Evolutionary conservation across 805 yeast genomes (phyloP).

Genomic region (Candida maesae): DNA sequence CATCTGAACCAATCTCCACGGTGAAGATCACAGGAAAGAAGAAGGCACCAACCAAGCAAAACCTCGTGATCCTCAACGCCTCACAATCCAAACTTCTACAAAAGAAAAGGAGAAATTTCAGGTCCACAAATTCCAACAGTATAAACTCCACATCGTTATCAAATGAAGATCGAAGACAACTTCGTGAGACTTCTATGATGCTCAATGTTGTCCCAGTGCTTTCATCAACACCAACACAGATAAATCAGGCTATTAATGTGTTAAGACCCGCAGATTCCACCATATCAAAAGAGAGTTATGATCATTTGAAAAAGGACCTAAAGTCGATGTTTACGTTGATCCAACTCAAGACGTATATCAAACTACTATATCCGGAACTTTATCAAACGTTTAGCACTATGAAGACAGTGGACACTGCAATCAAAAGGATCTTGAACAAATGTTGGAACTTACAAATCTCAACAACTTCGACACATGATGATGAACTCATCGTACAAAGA

Average conservation of each 20-base stretch:
- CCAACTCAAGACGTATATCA: slow-evolving; percentile 17
- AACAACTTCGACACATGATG: too few species aligned
- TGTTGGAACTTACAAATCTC: slow-evolving; percentile 21
- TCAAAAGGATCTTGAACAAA: slow-evolving; percentile 8
- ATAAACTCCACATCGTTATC: neutral
- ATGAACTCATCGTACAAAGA: slow-evolving; percentile 18
- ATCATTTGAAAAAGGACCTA: slow-evolving; percentile 17
- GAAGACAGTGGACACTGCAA: slow-evolving; percentile 6
- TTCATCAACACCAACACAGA: slow-evolving; percentile 6
- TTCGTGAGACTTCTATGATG: slow-evolving; percentile 10
- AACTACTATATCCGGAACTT: too few species aligned
- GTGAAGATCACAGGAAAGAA: slow-evolving; percentile 24
- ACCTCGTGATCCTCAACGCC: slow-evolving; percentile 23
- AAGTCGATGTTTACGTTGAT: slow-evolving; percentile 13
- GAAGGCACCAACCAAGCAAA: slow-evolving; percentile 22
- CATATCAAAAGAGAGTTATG: slow-evolving; percentile 19
- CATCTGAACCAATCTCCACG: neutral
- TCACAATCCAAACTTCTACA: slow-evolving; percentile 18
- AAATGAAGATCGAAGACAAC: slow-evolving; percentile 3
- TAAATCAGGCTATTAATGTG: slow-evolving; percentile 8
- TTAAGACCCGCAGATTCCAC: slow-evolving; percentile 16
- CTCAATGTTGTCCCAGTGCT: slow-evolving; percentile 2
- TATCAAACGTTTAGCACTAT: too few species aligned
- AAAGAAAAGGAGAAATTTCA: slow-evolving; percentile 2
- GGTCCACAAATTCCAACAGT: neutral